phyloP scores from a whole-genome alignment of 2,329 filamentous ascomycete species.

The Colletotrichum destructivum region DNA sequence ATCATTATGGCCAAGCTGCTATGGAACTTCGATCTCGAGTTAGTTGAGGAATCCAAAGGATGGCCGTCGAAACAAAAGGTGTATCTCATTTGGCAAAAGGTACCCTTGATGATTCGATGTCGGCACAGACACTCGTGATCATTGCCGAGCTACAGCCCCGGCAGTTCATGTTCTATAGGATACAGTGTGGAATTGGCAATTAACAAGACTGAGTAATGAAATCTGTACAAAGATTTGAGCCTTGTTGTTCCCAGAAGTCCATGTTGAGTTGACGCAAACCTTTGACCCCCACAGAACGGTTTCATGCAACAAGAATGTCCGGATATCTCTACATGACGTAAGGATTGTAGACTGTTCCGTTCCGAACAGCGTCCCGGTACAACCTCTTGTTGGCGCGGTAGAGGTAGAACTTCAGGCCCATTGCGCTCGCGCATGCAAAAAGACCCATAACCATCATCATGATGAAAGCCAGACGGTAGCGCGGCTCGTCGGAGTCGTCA shows the following conservation, averaged over 20 bases:
- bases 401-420: constrained; percentile 43
- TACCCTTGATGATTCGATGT: constrained; percentile 7
- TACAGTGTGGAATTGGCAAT: background rate
- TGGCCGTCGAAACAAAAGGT: constrained; percentile 57
- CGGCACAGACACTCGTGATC: background rate
- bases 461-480: constrained; percentile 45
- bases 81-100: constrained; percentile 57
- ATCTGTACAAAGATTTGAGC: background rate
- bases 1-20: constrained; percentile 61
- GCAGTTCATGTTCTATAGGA: background rate
- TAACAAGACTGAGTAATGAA: background rate
- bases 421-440: constrained; percentile 25
- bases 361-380: constrained; percentile 32
- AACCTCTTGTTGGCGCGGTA: constrained; percentile 44
- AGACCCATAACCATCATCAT: constrained; percentile 44
- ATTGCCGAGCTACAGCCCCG: background rate
- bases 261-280: background rate
- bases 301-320: background rate
- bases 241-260: background rate
- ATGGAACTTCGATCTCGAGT: constrained; percentile 61
- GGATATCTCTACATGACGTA: constrained; percentile 38
- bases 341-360: constrained; percentile 42
- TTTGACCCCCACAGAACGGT: too few species aligned
- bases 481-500: constrained; percentile 44
- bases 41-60: constrained; percentile 50